Conservation (phyloP, 768 basidiomycete genomes). For the Piloderma croceum region DNA sequence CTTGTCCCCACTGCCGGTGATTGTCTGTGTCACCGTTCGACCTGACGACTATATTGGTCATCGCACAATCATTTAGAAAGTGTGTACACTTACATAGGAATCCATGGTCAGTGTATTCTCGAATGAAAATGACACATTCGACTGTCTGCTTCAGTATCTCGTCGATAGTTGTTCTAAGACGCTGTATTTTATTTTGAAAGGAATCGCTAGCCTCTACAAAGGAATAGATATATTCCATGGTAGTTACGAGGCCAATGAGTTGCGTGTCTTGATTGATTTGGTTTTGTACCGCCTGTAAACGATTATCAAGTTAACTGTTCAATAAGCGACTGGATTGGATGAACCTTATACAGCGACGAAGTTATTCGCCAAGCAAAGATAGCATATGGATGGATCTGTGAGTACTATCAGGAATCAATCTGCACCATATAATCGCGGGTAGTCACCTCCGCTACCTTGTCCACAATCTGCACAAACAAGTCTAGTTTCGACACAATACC, state of each 20-base stretch:
- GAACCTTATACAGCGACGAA: conserved; percentile 22
- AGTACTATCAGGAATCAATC: neutral
- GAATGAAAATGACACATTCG: conserved; percentile 27
- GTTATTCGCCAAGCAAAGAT: conserved; percentile 24
- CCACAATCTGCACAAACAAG: conserved; percentile 18
- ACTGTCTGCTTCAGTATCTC: conserved; percentile 23
- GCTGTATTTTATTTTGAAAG: conserved; percentile 23
- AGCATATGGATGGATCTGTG: conserved; percentile 23
- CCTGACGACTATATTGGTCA: too few species aligned
- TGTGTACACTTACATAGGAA: too few species aligned
- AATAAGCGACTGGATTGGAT: neutral
- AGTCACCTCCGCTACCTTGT: conserved; percentile 19
- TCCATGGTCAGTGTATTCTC: conserved; percentile 26
- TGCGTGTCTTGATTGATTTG: conserved; percentile 19
- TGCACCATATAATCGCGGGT: neutral
- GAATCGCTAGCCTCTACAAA: conserved; percentile 24
- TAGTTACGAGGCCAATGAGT: conserved; percentile 16
- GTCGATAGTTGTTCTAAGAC: conserved; percentile 21
- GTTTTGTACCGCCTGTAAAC: conserved; percentile 17
- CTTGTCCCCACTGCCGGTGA: conserved; percentile 9
- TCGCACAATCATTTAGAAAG: too few species aligned
- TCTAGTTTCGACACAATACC: conserved; percentile 22
- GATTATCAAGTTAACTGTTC: conserved; percentile 8
- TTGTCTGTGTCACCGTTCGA: conserved; percentile 4
- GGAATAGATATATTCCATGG: conserved; percentile 22